Percentiles rank a stretch among this genome's conserved stretches.
phyloP scores from a whole-genome alignment of 345 rosid genomes.

The Syzygium aromaticum region DNA sequence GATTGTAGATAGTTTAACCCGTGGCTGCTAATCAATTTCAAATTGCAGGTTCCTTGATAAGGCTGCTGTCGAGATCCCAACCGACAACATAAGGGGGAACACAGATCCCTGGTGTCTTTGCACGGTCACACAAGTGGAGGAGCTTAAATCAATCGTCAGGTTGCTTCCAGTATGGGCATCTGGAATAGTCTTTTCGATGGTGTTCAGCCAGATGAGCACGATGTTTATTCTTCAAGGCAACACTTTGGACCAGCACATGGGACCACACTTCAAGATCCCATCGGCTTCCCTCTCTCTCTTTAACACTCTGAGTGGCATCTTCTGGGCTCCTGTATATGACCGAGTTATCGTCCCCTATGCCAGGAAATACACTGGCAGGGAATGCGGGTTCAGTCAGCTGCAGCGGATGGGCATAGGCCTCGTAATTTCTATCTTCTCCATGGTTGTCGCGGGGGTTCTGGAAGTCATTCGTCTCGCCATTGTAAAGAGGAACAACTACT shows the following conservation, averaged over 20 bases:
- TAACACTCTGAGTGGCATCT: constrained; percentile 77
- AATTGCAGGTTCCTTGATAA: constrained; percentile 68
- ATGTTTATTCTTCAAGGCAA: constrained; percentile 93
- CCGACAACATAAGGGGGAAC: constrained; percentile 35
- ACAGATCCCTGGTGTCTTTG: constrained; percentile 71
- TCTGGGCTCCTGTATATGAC: constrained; percentile 84
- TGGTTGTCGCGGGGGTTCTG: constrained; percentile 59
- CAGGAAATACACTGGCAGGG: constrained; percentile 56
- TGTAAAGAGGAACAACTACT: constrained; percentile 46
- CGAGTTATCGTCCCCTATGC: constrained; percentile 54
- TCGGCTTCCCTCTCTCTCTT: constrained; percentile 90
- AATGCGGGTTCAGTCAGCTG: constrained; percentile 86
- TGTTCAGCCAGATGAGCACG: constrained; percentile 84
- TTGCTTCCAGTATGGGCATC: constrained; percentile 87
- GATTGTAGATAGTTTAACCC: neutral
- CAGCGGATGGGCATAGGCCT: constrained; percentile 94
- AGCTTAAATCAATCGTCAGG: constrained; percentile 69
- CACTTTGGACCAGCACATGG: constrained; percentile 86
- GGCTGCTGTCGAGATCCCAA: constrained; percentile 70
- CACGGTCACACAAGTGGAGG: constrained; percentile 93
- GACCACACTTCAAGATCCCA: constrained; percentile 62
- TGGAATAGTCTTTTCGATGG: constrained; percentile 74
- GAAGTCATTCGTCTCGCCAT: constrained; percentile 53
- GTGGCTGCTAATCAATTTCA: neutral
- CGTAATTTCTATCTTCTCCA: constrained; percentile 61